A percentile compares a stretch with the other conserved stretches of the same genome.
phyloP scores from a whole-genome alignment of 2,329 filamentous ascomycete species.

The Bipolaris zeicola region DNA sequence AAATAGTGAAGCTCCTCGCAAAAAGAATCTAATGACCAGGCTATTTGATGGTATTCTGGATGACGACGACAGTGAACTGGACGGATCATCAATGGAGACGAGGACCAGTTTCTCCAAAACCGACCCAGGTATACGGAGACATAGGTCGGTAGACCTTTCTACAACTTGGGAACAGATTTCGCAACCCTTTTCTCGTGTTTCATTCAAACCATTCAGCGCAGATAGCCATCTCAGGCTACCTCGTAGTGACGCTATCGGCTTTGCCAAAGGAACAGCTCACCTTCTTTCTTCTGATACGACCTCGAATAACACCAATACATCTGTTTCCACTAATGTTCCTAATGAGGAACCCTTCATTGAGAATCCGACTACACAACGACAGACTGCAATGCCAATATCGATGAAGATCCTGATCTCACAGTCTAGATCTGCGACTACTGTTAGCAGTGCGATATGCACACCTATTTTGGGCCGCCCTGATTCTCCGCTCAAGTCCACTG shows the following conservation, averaged over 20 bases:
- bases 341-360: constrained; percentile 3
- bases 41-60: constrained; percentile 24
- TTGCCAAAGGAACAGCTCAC: background rate
- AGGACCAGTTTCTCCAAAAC: background rate
- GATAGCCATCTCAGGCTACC: constrained; percentile 1
- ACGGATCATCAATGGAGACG: constrained; percentile 1
- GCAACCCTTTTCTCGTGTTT: background rate
- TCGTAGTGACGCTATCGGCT: constrained; percentile 1
- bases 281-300: background rate
- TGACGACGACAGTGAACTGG: background rate
- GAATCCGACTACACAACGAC: background rate
- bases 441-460: background rate
- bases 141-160: background rate
- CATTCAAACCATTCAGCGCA: background rate
- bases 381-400: constrained; percentile 1
- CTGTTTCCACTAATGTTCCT: background rate
- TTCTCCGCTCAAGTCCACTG: background rate
- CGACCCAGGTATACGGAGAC: background rate
- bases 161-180: background rate
- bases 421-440: background rate
- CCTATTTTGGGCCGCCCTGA: background rate
- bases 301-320: background rate
- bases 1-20: constrained; percentile 17
- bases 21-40: constrained; percentile 26
- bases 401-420: constrained; percentile 7